phyloP scores from a whole-genome alignment of 78 protist species.

The Dictyostelium brefeldianum region DNA sequence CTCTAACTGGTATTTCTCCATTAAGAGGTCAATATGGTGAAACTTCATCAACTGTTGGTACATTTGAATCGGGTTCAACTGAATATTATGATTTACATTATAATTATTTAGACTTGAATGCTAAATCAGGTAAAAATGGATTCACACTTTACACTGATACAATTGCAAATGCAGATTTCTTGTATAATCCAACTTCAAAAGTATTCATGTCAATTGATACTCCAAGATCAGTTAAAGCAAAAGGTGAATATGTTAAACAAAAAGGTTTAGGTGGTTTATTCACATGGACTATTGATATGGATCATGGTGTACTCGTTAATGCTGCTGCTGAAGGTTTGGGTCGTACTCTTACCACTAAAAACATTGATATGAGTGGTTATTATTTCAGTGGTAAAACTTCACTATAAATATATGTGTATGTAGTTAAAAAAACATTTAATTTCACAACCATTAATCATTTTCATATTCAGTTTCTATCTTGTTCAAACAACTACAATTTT shows the following conservation, averaged over 20 bases:
- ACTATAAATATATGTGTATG: no score
- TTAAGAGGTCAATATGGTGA: not conserved
- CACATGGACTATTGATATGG: not conserved
- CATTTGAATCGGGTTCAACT: not conserved
- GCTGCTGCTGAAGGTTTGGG: conserved; percentile 5
- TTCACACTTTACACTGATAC: not conserved
- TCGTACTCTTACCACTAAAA: not conserved
- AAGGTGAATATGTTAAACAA: not conserved
- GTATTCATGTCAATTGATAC: conserved; percentile 1
- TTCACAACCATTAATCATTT: no score
- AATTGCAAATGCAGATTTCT: not conserved
- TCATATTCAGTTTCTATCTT: no score
- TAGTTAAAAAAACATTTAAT: no score
- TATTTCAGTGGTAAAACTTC: no score
- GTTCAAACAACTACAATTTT: no score
- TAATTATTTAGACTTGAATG: conserved; percentile 10
- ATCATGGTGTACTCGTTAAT: not conserved
- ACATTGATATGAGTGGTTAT: not conserved
- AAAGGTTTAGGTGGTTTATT: not conserved
- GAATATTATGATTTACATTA: not conserved
- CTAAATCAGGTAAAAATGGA: conserved; percentile 1
- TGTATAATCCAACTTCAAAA: not conserved
- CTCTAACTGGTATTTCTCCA: not conserved
- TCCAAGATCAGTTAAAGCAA: not conserved
- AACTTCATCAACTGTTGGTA: not conserved